A percentile compares a stretch with the other conserved stretches of the same genome.
Evolutionary conservation across 2,329 filamentous ascomycete genomes (phyloP).

Genomic region (Purpureocillium lavendulum): DNA sequence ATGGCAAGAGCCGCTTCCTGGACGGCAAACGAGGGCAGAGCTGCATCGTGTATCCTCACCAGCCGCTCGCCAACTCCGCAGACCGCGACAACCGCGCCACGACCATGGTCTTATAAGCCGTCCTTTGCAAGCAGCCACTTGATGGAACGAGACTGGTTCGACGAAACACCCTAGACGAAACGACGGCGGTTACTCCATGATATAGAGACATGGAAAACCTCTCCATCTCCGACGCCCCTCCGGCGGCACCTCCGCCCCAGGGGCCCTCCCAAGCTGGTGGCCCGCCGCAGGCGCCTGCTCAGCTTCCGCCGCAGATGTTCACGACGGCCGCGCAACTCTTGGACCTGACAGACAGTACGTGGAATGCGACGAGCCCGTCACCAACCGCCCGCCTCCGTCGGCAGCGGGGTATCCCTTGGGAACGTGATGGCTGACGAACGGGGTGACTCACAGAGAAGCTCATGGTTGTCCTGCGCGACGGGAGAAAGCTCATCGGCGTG

Average conservation of each 20-base stretch:
- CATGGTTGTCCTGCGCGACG: constrained; percentile 82
- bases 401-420: too few relatives aligned
- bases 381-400: too few relatives aligned
- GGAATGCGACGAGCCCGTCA: too few relatives aligned
- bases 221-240: constrained; percentile 39
- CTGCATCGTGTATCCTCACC: too few relatives aligned
- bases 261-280: constrained; percentile 18
- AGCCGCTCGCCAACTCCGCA: too few relatives aligned
- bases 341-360: constrained; percentile 93
- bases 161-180: background rate
- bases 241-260: constrained; percentile 22
- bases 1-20: too few relatives aligned
- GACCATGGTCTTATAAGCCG: too few relatives aligned
- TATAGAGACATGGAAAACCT: constrained; percentile 42
- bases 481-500: constrained; percentile 87
- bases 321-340: constrained; percentile 92
- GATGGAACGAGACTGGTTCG: constrained; percentile 3
- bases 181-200: constrained; percentile 9
- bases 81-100: too few relatives aligned
- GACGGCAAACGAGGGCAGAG: too few relatives aligned
- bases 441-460: constrained; percentile 67
- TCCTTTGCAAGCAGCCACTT: background rate
- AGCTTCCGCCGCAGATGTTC: constrained; percentile 92
- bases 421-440: background rate
- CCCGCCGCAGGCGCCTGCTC: constrained; percentile 39